Evolutionary conservation across 1,284 basidiomycete genomes (phyloP).

Genomic region (Naganishia cerealis): DNA sequence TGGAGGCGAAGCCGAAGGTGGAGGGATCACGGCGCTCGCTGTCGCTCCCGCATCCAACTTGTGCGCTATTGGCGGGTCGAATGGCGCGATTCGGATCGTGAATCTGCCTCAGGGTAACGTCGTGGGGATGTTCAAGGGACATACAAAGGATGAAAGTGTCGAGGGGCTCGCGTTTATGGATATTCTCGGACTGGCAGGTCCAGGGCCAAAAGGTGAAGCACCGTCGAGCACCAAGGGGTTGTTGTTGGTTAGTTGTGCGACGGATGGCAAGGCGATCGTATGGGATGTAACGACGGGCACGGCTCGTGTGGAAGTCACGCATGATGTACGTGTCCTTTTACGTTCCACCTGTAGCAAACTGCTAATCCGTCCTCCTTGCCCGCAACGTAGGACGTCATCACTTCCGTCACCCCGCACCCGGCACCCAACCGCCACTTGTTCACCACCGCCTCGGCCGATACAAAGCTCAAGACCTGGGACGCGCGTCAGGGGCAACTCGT

Average conservation of each 20-base stretch:
- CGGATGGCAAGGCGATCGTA: conserved; percentile 88
- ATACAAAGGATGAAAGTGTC: conserved; percentile 82
- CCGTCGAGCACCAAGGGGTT: conserved; percentile 58
- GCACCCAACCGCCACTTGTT: conserved; percentile 68
- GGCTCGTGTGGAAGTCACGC: conserved; percentile 73
- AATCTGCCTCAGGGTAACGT: conserved; percentile 83
- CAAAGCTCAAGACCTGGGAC: conserved; percentile 87
- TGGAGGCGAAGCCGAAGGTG: conserved; percentile 59
- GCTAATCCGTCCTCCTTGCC: conserved; percentile 22
- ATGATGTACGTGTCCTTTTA: conserved; percentile 62
- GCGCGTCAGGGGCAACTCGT: conserved; percentile 76
- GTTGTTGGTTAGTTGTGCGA: conserved; percentile 77
- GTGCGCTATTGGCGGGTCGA: conserved; percentile 81
- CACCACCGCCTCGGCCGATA: conserved; percentile 81
- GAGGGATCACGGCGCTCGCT: conserved; percentile 79
- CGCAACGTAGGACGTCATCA: conserved; percentile 73
- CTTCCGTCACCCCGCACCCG: conserved; percentile 72
- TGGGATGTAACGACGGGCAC: conserved; percentile 89
- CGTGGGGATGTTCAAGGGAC: conserved; percentile 75
- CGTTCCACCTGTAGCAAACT: not conserved
- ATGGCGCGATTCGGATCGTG: conserved; percentile 79
- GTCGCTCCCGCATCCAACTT: conserved; percentile 81
- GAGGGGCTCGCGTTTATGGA: conserved; percentile 86
- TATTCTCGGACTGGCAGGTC: conserved; percentile 60
- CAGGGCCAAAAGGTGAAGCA: conserved; percentile 53